A percentile compares a stretch with the other conserved stretches of the same genome.
These are phyloP conservation scores for Sordariomycetes sp. DNA, from an alignment of 2,329 filamentous ascomycete species.

Conservation along the genomic window DNA sequence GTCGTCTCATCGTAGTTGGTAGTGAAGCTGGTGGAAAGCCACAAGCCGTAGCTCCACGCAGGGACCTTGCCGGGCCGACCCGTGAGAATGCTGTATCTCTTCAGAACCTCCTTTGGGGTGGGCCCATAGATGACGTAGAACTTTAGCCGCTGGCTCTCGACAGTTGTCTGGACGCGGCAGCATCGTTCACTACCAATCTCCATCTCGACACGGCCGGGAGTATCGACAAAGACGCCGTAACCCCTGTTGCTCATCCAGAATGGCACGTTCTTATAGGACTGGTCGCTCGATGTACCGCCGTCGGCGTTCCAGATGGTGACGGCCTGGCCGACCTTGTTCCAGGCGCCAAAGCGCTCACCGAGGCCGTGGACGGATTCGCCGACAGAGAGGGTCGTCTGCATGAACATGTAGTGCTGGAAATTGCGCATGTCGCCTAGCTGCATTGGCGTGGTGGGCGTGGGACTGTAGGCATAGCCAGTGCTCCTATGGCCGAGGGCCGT, in stretches of 20 bases:
- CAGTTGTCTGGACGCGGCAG: slow-evolving; percentile 54
- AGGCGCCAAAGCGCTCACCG: slow-evolving; percentile 64
- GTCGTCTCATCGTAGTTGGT: slow-evolving; percentile 60
- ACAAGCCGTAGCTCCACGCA: slow-evolving; percentile 63
- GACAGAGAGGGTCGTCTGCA: slow-evolving; percentile 38
- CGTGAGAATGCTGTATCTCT: slow-evolving; percentile 53
- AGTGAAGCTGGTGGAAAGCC: slow-evolving; percentile 66
- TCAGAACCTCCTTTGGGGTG: slow-evolving; percentile 57
- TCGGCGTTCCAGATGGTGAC: slow-evolving; percentile 52
- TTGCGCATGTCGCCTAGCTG: slow-evolving; percentile 21
- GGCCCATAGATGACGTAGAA: slow-evolving; percentile 64
- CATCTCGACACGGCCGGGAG: slow-evolving; percentile 54
- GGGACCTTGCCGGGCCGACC: slow-evolving; percentile 53
- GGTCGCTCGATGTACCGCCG: slow-evolving; percentile 53
- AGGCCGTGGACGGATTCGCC: slow-evolving; percentile 61
- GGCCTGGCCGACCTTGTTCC: slow-evolving; percentile 62
- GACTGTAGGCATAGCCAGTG: slow-evolving; percentile 23
- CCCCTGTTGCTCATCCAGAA: slow-evolving; percentile 61
- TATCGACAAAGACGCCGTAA: slow-evolving; percentile 66
- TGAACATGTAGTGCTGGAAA: slow-evolving; percentile 42
- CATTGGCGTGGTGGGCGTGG: slow-evolving; percentile 18
- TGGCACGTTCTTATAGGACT: slow-evolving; percentile 60
- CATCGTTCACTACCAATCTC: slow-evolving; percentile 66
- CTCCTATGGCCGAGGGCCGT: slow-evolving; percentile 24
- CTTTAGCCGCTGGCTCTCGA: slow-evolving; percentile 56